Conservation (phyloP, 78 protist species). For the Dictyostelium purpureum region DNA sequence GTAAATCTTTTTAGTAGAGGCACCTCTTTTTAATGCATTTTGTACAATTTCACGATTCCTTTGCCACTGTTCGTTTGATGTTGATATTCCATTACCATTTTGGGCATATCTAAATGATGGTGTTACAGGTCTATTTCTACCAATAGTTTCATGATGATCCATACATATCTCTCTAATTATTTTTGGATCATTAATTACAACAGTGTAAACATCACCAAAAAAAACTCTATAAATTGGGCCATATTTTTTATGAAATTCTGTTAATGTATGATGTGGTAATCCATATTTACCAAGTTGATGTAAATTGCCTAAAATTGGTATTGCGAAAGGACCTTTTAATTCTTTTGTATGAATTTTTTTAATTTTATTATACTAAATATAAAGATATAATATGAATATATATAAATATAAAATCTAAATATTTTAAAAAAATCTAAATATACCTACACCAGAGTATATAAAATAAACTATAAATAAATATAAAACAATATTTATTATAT, state of each 20-base stretch:
- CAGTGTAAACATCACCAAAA: constrained; percentile 34
- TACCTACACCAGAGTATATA: neutral
- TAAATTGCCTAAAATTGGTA: constrained; percentile 17
- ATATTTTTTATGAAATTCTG: neutral
- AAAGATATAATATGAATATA: neutral
- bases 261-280: neutral
- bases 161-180: neutral
- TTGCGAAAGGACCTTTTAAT: constrained; percentile 10
- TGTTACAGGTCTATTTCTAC: neutral
- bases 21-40: constrained; percentile 14
- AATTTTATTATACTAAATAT: neutral
- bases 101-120: neutral
- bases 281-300: constrained; percentile 16
- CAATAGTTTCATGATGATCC: neutral
- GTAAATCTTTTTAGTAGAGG: constrained; percentile 2
- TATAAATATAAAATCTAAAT: too few relatives aligned
- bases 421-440: too few relatives aligned
- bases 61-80: constrained; percentile 1
- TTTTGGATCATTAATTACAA: neutral
- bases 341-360: neutral
- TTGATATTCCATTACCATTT: neutral
- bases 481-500: too few relatives aligned
- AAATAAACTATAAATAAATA: too few relatives aligned
- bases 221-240: constrained; percentile 26
- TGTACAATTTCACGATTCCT: constrained; percentile 9